Conservation (phyloP, 2,329 filamentous ascomycete genomes). For the Xylariales sp. region DNA sequence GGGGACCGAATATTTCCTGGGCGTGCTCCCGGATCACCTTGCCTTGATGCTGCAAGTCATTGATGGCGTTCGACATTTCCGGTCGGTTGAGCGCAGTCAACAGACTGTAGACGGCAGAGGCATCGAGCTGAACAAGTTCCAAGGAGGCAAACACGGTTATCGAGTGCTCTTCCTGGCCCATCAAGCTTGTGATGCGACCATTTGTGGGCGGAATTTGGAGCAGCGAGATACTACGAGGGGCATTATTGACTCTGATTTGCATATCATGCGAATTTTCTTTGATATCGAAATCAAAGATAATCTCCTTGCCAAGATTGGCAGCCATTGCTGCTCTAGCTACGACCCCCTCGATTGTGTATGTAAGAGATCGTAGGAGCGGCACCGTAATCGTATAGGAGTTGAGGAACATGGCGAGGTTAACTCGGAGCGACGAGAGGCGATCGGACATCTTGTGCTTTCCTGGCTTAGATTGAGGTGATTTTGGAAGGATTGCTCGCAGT, state of each 20-base stretch:
- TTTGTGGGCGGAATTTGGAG: constrained; percentile 85
- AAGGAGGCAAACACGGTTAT: constrained; percentile 72
- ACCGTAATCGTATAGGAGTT: constrained; percentile 76
- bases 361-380: constrained; percentile 73
- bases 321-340: constrained; percentile 74
- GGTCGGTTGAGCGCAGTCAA: constrained; percentile 76
- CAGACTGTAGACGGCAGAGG: constrained; percentile 84
- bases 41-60: constrained; percentile 68
- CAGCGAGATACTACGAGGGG: constrained; percentile 65
- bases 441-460: constrained; percentile 35
- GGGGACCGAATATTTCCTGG: constrained; percentile 55
- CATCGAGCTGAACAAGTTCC: constrained; percentile 78
- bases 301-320: constrained; percentile 62
- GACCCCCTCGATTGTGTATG: constrained; percentile 73
- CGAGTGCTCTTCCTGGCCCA: constrained; percentile 53
- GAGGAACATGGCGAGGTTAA: constrained; percentile 79
- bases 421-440: constrained; percentile 43
- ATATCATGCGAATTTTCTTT: constrained; percentile 83
- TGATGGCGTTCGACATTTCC: constrained; percentile 75
- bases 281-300: constrained; percentile 88
- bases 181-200: constrained; percentile 65
- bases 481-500: constrained; percentile 45
- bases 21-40: constrained; percentile 63
- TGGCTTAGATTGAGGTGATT: constrained; percentile 24
- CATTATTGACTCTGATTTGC: constrained; percentile 60